phyloP scores from a whole-genome alignment of 495 filamentous ascomycete genomes.

The Hyaloscypha finlandica region DNA sequence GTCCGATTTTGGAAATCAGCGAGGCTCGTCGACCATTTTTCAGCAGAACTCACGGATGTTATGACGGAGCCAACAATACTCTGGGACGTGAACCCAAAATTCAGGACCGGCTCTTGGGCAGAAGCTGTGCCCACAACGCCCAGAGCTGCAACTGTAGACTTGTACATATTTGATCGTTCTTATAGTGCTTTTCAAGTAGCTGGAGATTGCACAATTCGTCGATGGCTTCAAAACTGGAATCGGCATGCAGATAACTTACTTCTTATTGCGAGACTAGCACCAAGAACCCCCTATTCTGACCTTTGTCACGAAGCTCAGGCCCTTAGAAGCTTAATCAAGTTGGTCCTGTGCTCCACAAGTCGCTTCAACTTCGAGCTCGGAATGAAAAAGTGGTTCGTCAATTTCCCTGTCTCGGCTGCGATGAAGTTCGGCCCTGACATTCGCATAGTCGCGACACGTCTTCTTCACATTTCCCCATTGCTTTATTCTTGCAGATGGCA shows the following conservation, averaged over 20 bases:
- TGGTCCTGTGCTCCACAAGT: not conserved
- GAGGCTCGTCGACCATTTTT: not conserved
- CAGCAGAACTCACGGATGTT: constrained; percentile 20
- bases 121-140: constrained; percentile 12
- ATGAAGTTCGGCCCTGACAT: not conserved
- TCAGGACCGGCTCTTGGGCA: constrained; percentile 13
- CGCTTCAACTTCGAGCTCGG: too few species aligned
- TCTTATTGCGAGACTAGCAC: not conserved
- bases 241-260: not conserved
- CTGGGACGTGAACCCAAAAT: constrained; percentile 21
- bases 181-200: not conserved
- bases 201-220: not conserved
- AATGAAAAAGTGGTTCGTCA: not conserved
- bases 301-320: not conserved
- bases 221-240: not conserved
- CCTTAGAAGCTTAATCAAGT: not conserved
- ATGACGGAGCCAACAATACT: constrained; percentile 19
- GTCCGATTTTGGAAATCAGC: constrained; percentile 11
- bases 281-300: not conserved
- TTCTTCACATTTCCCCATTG: too few species aligned
- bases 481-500: too few species aligned
- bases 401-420: not conserved
- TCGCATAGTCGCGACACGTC: too few species aligned
- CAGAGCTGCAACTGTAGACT: constrained; percentile 10
- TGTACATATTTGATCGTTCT: constrained; percentile 16